Evolutionary conservation across 441 rosid genomes (phyloP), one percentile per base, ranked within the genome.

Genomic region (Geranium incanum): DNA sequence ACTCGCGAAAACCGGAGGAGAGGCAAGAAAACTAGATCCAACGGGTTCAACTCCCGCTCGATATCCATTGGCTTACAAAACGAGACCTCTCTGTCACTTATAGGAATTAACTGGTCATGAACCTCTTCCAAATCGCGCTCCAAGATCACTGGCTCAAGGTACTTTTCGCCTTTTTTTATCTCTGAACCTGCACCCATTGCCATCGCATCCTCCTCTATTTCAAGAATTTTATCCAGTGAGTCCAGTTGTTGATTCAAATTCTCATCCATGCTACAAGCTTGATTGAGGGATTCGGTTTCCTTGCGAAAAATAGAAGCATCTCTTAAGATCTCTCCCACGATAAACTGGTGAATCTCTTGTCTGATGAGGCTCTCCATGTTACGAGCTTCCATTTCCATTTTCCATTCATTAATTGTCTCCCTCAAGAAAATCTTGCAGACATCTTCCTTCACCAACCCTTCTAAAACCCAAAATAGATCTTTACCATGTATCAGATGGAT

Each of bases 341-440:
- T 37, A 43, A 78, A 70, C 3, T 33, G 66, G 18, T 64, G 57
- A 55, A 75, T 50, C 72, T 77, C 85, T 71, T 80, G 74, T 59
- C 55, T 70, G 5, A 79, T n/a, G 70, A 68, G 62, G 67, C 69
- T 59, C 78, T 78, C 79, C n/a, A 60, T 6, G 50, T 71, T 39
- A 23, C 68, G 68, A 65, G 36, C 74, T 43, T 78, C 76, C 5
- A 75, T 43, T 6, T 76, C 71, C 52, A 68, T 68, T 33, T 75
- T 76, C 77, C 76, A 75, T 67, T 68, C 80, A 69, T 67, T 68
- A 38, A 13, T 36, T 68, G 63, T 66, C 75, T 77, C 84, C 16
- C 72, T 59, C 36, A 83, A 52, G 72, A 71, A 74, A 73, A 78
- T 79, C 78, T 11, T 70, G 45, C n/a, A 60, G 18, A 83, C 37